phyloP scores from a whole-genome alignment of 2,329 filamentous ascomycete species.

The Aspergillus ruber region DNA sequence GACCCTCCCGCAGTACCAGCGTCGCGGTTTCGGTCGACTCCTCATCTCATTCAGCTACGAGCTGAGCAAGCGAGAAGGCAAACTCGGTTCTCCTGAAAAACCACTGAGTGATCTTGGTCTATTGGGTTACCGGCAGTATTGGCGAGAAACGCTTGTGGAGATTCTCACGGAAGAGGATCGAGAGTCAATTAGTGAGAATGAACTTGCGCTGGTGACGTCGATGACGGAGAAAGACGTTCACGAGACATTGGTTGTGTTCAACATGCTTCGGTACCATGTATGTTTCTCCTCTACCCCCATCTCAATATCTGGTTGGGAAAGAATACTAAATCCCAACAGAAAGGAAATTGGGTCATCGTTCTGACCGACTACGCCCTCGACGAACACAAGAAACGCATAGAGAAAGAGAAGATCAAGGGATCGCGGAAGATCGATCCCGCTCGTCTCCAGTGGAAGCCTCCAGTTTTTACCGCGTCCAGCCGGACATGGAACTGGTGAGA shows the following conservation, averaged over 20 bases:
- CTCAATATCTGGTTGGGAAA: not conserved
- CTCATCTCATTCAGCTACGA: conserved; percentile 98
- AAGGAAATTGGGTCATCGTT: conserved; percentile 94
- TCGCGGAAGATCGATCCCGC: conserved; percentile 68
- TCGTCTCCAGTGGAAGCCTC: conserved; percentile 88
- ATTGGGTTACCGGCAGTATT: conserved; percentile 92
- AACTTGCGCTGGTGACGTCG: conserved; percentile 68
- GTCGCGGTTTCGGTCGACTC: conserved; percentile 85
- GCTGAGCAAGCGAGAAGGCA: conserved; percentile 88
- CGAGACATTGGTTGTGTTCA: conserved; percentile 85
- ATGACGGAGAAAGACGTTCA: conserved; percentile 99
- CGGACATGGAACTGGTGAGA: conserved; percentile 93
- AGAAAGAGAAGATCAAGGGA: conserved; percentile 73
- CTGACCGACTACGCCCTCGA: conserved; percentile 75
- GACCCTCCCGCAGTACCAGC: conserved; percentile 90
- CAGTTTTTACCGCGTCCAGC: conserved; percentile 82
- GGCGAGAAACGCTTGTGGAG: conserved; percentile 91
- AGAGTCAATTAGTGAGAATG: conserved; percentile 67
- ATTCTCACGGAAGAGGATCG: conserved; percentile 69
- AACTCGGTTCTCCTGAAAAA: conserved; percentile 93
- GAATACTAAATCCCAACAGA: conserved; percentile 36
- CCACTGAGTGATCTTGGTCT: conserved; percentile 89
- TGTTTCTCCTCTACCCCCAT: conserved; percentile 15
- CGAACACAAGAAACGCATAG: conserved; percentile 62
- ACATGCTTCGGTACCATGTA: conserved; percentile 86